Conservation (phyloP, 306 rosid species). For the Cyclanthera cordifolia region DNA sequence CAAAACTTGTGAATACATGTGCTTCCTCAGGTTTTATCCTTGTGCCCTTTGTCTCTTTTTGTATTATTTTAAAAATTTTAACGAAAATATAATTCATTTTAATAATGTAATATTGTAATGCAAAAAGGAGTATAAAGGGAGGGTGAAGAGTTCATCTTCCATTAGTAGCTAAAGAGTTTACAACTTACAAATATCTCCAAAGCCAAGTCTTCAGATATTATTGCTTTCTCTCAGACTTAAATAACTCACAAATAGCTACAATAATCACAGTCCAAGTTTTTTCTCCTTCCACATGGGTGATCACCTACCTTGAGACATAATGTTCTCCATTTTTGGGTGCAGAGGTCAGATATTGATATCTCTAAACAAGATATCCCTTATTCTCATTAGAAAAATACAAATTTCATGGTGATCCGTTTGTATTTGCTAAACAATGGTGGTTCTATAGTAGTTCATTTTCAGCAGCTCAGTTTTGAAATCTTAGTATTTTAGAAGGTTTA, state of each 20-base stretch:
- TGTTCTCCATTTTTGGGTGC: background rate
- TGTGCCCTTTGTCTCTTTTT: background rate
- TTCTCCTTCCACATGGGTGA: background rate
- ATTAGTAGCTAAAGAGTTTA: background rate
- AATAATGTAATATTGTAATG: background rate
- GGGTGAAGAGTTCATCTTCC: background rate
- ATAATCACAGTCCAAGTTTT: background rate
- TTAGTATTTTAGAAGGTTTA: background rate
- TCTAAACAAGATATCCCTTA: background rate
- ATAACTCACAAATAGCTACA: background rate
- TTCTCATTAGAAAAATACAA: too few relatives aligned
- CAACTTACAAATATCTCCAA: background rate
- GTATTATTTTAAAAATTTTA: background rate
- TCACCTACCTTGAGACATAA: background rate
- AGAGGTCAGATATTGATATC: background rate
- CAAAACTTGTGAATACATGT: constrained; percentile 45
- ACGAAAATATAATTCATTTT: background rate
- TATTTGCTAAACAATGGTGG: background rate
- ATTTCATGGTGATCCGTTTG: background rate
- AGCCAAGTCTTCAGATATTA: background rate
- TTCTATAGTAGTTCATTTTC: background rate
- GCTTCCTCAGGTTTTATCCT: constrained; percentile 50
- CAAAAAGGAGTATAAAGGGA: background rate
- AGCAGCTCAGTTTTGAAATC: background rate
- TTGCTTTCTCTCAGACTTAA: background rate